Conservation (phyloP, 23 red algal genomes). For the Chondrus crispus region DNA sequence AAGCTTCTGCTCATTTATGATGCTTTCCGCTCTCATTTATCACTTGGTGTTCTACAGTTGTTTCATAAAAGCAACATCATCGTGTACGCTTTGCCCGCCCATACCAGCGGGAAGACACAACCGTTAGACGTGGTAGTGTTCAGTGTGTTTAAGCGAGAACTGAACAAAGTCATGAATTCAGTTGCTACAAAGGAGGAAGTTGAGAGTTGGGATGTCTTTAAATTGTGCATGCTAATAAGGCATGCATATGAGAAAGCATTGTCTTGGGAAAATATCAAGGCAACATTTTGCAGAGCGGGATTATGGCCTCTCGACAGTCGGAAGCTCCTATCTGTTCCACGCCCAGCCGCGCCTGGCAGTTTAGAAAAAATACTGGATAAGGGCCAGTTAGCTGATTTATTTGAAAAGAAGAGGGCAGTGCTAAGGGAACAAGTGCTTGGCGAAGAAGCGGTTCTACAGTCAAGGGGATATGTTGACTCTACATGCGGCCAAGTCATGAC, state of each 20-base stretch:
- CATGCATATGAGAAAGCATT: background rate
- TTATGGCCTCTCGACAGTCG: background rate
- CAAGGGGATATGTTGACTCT: background rate
- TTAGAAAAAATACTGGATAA: background rate
- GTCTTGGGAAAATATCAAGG: background rate
- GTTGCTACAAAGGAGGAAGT: background rate
- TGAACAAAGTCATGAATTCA: background rate
- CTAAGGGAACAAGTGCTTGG: background rate
- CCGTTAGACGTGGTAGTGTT: slow-evolving; percentile 9
- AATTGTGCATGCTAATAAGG: background rate
- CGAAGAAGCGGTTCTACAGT: background rate
- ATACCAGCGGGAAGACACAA: slow-evolving; percentile 16
- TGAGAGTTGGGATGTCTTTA: background rate
- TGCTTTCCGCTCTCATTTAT: slow-evolving; percentile 25
- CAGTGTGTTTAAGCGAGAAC: background rate
- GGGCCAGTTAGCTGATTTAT: background rate
- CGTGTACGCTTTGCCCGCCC: slow-evolving; percentile 16
- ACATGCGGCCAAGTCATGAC: background rate
- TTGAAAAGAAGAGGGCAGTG: background rate
- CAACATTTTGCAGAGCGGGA: background rate
- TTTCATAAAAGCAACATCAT: slow-evolving; percentile 1
- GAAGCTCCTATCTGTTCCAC: background rate
- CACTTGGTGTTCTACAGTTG: slow-evolving; percentile 22
- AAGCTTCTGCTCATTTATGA: slow-evolving; percentile 41
- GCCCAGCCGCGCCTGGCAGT: background rate